These are phyloP conservation scores for Omphalotus guepiniiformis DNA, from an alignment of 768 basidiomycete genomes.

Conservation along the genomic window DNA sequence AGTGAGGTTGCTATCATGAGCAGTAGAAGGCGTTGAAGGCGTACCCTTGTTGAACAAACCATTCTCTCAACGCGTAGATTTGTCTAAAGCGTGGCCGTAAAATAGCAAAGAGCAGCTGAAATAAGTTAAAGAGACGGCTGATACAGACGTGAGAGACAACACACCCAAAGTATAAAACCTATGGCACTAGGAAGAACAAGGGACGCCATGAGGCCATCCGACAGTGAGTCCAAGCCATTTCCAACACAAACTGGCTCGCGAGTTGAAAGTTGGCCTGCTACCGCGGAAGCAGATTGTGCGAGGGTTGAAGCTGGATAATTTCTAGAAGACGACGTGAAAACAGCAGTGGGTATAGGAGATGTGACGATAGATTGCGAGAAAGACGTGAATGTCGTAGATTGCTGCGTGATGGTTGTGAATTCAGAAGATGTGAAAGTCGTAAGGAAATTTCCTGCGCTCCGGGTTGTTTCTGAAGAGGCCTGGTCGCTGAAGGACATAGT, in stretches of 20 bases:
- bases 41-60: slow-evolving; percentile 72
- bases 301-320: slow-evolving; percentile 14
- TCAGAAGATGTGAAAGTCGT: slow-evolving; percentile 27
- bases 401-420: slow-evolving; percentile 32
- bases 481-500: too few relatives aligned
- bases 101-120: slow-evolving; percentile 61
- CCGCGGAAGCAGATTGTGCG: slow-evolving; percentile 15
- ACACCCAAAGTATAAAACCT: slow-evolving; percentile 68
- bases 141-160: slow-evolving; percentile 19
- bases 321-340: slow-evolving; percentile 8
- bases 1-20: too few relatives aligned
- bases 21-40: too few relatives aligned
- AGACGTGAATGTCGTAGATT: slow-evolving; percentile 38
- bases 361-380: slow-evolving; percentile 32
- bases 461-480: too few relatives aligned
- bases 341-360: slow-evolving; percentile 15
- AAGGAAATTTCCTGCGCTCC: too few relatives aligned
- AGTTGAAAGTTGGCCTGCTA: slow-evolving; percentile 18
- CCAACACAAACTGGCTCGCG: slow-evolving; percentile 54
- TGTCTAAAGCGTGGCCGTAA: slow-evolving; percentile 67
- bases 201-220: slow-evolving; percentile 57
- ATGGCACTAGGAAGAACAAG: slow-evolving; percentile 52
- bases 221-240: slow-evolving; percentile 56
- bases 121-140: neutral
- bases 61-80: slow-evolving; percentile 68